These are phyloP conservation scores for Sisymbrium altissimum DNA, from an alignment of 345 rosid genomes.

Conservation along the genomic window DNA sequence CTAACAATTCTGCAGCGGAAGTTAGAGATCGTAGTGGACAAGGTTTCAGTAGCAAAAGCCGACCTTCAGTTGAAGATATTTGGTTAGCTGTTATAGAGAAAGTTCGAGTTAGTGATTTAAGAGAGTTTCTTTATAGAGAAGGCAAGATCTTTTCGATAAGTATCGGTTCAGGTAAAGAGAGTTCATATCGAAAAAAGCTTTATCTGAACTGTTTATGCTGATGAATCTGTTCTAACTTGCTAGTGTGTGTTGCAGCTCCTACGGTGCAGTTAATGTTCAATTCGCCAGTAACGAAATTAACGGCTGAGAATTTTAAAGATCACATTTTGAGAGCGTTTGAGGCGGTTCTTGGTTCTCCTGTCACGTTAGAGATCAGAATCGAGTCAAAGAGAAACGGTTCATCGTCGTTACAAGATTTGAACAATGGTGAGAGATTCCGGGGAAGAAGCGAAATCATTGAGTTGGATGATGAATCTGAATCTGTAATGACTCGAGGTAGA, in stretches of 20 bases:
- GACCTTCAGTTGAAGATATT: slow-evolving; percentile 60
- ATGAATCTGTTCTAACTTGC: not conserved
- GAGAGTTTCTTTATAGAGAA: slow-evolving; percentile 75
- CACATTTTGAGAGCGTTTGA: slow-evolving; percentile 82
- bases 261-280: slow-evolving; percentile 73
- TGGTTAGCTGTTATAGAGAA: slow-evolving; percentile 79
- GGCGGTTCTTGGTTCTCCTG: slow-evolving; percentile 68
- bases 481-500: slow-evolving; percentile 35
- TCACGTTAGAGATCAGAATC: slow-evolving; percentile 76
- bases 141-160: slow-evolving; percentile 79
- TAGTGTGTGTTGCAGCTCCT: slow-evolving; percentile 65
- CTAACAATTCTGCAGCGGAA: not conserved
- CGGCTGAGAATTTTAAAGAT: slow-evolving; percentile 67
- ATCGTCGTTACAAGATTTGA: slow-evolving; percentile 22
- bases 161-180: slow-evolving; percentile 71
- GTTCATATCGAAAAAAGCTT: too few species aligned
- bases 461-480: slow-evolving; percentile 36
- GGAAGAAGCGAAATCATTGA: slow-evolving; percentile 77
- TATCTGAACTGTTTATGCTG: not conserved
- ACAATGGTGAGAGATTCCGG: too few species aligned
- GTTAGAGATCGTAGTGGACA: not conserved
- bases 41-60: slow-evolving; percentile 31
- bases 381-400: slow-evolving; percentile 49
- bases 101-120: slow-evolving; percentile 47
- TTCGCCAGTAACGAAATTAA: slow-evolving; percentile 51